Base-by-base conservation (phyloP, 2,329 filamentous ascomycete genomes). In the Fusarium gaditjirri region DNA sequence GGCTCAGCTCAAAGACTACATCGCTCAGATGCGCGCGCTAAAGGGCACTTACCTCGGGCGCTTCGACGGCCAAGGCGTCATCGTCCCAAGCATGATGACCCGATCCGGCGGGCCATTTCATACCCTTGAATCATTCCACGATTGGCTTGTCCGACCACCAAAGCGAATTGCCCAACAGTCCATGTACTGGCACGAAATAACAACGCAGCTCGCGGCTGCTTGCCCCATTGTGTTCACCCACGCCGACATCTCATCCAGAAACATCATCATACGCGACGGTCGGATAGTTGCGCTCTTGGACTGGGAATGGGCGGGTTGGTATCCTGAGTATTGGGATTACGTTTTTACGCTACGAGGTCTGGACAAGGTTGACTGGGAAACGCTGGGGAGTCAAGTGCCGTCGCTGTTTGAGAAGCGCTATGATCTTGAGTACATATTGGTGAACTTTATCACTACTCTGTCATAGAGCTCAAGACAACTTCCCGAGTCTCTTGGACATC, bases 121-220 rank as follows among this genome's bases (percentile, higher is more conserved):
- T 6, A 16, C 42, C 21, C 72, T 72, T 6, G 23, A 41, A 3
- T 72, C 68, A 33, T 72, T 78, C 10, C 75, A 76, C 35, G 57
- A 72, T 25, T 78, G 75, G 76, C 72, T 78, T 21, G 71, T 71
- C 38, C 58, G 31, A 36, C 73, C 75, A 17, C 64, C 65, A 16
- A 68, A 66, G 33, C 57, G 74, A 11, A 21, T 41, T 23, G 14
- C 55, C 25, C 25, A 56, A 13, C 36, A 74, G 61, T 72, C 70
- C 2, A 65, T 77, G 35, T 74, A 72, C 44, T 77, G 74, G 69
- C 62, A 75, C 55, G 66, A 77, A 52, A 74, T 77, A 33, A 77
- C 75, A 4, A 62, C 58, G 1, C 75, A 77, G 19, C 73, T 77
- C 5, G 61, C 50, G 8, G n/a, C 19, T 8, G 65, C 75, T 1